Evolutionary conservation across 257 asterid genomes (phyloP).

Genomic region (Leptodermis oblonga): DNA sequence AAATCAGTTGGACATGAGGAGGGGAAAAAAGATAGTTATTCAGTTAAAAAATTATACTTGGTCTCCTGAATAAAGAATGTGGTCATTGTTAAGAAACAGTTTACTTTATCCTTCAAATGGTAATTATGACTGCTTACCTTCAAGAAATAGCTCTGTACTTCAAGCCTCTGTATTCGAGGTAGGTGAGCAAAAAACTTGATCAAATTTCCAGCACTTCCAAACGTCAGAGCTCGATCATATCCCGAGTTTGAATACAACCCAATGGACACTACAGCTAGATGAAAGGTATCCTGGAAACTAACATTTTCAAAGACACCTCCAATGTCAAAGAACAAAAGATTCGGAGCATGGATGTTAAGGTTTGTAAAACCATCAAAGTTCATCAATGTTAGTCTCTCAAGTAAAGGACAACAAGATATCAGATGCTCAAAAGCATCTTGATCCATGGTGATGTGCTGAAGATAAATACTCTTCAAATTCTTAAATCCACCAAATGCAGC

Average conservation of each 20-base stretch:
- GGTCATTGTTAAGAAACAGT: not conserved
- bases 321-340: conserved; percentile 86
- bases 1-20: too few species aligned
- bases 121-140: conserved; percentile 51
- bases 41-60: too few species aligned
- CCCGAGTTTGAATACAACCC: conserved; percentile 66
- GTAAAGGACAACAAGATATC: conserved; percentile 67
- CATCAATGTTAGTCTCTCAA: conserved; percentile 87
- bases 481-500: conserved; percentile 61
- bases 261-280: conserved; percentile 75
- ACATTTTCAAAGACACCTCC: conserved; percentile 89
- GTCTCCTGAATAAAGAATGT: too few species aligned
- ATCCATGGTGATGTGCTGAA: conserved; percentile 95
- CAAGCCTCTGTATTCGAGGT: conserved; percentile 89
- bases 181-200: conserved; percentile 71
- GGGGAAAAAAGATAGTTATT: too few species aligned
- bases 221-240: conserved; percentile 39
- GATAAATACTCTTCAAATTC: conserved; percentile 84
- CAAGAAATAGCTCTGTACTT: conserved; percentile 88
- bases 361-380: conserved; percentile 82
- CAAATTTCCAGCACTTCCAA: conserved; percentile 70
- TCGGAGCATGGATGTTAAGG: conserved; percentile 74
- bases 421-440: conserved; percentile 75
- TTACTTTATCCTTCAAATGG: not conserved
- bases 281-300: conserved; percentile 55